phyloP scores from a whole-genome alignment of 441 rosid species.

The Flueggea neowawraea region DNA sequence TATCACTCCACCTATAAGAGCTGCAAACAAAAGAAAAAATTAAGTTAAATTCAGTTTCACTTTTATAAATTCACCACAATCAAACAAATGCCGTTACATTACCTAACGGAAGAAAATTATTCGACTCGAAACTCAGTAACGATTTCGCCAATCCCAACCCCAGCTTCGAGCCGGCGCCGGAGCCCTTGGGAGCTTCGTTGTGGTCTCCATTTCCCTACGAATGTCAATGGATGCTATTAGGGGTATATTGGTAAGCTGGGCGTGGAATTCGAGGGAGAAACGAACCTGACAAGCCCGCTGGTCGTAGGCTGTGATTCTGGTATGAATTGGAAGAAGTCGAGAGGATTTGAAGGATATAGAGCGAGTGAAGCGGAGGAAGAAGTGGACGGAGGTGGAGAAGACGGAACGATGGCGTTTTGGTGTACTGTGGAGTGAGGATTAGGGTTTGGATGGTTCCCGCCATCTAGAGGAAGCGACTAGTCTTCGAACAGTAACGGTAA shows the following conservation, averaged over 20 bases:
- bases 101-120: slow-evolving; percentile 90
- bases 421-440: slow-evolving; percentile 16
- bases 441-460: slow-evolving; percentile 22
- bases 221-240: too few relatives aligned
- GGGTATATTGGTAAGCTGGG: too few relatives aligned
- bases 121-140: slow-evolving; percentile 38
- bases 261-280: background rate
- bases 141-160: slow-evolving; percentile 41
- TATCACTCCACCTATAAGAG: slow-evolving; percentile 79
- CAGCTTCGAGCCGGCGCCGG: slow-evolving; percentile 15
- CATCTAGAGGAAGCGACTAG: slow-evolving; percentile 1
- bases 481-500: too few relatives aligned
- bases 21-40: slow-evolving; percentile 32
- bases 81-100: background rate
- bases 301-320: slow-evolving; percentile 33
- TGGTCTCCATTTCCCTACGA: slow-evolving; percentile 33
- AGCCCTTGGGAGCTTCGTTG: slow-evolving; percentile 21
- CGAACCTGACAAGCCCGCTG: slow-evolving; percentile 37
- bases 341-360: slow-evolving; percentile 18
- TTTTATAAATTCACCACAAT: background rate
- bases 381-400: slow-evolving; percentile 18
- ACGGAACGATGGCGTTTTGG: slow-evolving; percentile 10
- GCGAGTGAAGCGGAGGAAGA: slow-evolving; percentile 15
- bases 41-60: slow-evolving; percentile 13
- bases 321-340: slow-evolving; percentile 23